Conservation (phyloP, 83 land plant genomes). For the Picea abies region DNA sequence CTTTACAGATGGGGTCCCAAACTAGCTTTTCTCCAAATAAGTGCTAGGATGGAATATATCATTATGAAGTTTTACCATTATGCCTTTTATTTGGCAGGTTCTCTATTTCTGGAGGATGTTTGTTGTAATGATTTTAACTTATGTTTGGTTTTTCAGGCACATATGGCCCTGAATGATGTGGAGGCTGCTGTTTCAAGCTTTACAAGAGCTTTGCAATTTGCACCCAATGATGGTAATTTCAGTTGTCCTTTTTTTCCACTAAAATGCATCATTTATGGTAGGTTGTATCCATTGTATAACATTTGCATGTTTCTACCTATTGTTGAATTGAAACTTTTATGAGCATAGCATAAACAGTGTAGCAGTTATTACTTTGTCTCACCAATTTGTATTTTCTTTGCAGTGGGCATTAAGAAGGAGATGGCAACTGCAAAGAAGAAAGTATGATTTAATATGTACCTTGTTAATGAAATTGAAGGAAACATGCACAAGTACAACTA, state of each 20-base stretch:
- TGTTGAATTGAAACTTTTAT: background rate
- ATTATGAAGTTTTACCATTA: background rate
- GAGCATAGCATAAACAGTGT: background rate
- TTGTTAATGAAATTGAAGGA: background rate
- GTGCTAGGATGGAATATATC: background rate
- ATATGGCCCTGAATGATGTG: conserved; percentile 13
- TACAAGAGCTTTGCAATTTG: conserved; percentile 15
- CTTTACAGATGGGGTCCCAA: background rate
- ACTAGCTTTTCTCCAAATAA: background rate
- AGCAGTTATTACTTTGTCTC: background rate
- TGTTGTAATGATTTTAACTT: background rate
- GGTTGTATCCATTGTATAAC: background rate
- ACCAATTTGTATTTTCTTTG: background rate
- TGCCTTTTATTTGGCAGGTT: background rate
- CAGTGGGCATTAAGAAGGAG: conserved; percentile 3
- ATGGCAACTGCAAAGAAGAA: conserved; percentile 9
- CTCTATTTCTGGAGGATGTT: background rate
- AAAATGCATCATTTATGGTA: background rate
- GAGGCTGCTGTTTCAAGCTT: conserved; percentile 13
- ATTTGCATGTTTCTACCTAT: background rate
- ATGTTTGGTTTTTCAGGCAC: conserved; percentile 1
- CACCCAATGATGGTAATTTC: conserved; percentile 14
- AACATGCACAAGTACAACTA: background rate
- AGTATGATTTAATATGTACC: background rate
- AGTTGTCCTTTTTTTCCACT: background rate